phyloP scores from a whole-genome alignment of 1,284 basidiomycete species.

The Ceratobasidium sp. region DNA sequence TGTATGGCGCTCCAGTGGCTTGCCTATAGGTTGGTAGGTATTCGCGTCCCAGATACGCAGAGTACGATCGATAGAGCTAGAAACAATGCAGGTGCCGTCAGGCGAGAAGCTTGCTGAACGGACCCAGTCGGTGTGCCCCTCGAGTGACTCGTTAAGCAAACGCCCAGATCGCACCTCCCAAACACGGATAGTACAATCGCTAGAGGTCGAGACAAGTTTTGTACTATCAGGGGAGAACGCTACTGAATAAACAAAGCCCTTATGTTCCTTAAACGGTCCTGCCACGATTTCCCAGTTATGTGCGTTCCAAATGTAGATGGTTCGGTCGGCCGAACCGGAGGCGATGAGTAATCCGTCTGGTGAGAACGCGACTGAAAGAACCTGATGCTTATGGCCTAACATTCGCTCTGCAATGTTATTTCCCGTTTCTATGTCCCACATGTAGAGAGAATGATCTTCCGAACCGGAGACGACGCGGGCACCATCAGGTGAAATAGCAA shows the following conservation, averaged over 20 bases:
- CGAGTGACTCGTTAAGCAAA: neutral
- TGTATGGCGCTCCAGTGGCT: neutral
- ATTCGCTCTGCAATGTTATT: neutral
- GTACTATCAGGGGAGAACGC: conserved; percentile 37
- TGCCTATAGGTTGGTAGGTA: neutral
- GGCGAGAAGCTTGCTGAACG: conserved; percentile 10
- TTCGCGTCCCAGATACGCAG: neutral
- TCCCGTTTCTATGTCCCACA: conserved; percentile 23
- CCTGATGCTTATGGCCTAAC: neutral
- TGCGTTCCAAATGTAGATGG: conserved; percentile 24
- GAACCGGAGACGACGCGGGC: neutral
- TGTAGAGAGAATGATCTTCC: neutral
- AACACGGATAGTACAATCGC: conserved; percentile 31
- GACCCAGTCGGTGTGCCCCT: conserved; percentile 35
- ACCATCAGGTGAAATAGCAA: conserved; percentile 18
- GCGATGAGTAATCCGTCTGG: conserved; percentile 19
- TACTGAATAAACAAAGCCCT: conserved; percentile 9
- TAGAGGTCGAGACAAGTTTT: conserved; percentile 39
- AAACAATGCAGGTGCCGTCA: conserved; percentile 8
- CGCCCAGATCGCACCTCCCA: conserved; percentile 40
- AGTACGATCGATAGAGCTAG: neutral
- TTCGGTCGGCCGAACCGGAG: conserved; percentile 15
- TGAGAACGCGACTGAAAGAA: conserved; percentile 37
- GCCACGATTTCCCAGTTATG: neutral
- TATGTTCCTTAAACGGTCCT: conserved; percentile 8